Percentiles rank a stretch among this genome's conserved stretches.
Conservation (phyloP, 495 filamentous ascomycete genomes). For the Cryomyces minteri region DNA sequence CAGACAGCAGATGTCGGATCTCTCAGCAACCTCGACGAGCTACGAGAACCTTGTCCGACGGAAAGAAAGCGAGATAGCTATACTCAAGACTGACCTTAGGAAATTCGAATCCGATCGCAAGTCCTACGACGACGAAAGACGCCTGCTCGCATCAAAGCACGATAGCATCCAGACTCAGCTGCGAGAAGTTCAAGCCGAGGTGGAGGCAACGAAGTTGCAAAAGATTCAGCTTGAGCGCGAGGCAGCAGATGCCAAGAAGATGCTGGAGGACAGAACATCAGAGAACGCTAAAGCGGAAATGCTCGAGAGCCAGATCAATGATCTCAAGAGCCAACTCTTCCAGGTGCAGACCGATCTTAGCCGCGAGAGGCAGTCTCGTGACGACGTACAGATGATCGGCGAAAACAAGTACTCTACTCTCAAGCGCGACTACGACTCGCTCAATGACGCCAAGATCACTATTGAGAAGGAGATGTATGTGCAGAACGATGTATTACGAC, state of each 20-base stretch:
- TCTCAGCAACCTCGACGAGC: slow-evolving; percentile 79
- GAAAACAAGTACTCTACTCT: slow-evolving; percentile 73
- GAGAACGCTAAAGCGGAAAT: slow-evolving; percentile 82
- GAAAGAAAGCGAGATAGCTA: slow-evolving; percentile 82
- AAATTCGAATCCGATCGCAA: slow-evolving; percentile 61
- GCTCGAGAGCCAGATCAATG: slow-evolving; percentile 70
- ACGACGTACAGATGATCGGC: slow-evolving; percentile 81
- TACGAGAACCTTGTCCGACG: slow-evolving; percentile 85
- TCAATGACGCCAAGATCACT: slow-evolving; percentile 89
- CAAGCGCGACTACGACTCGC: slow-evolving; percentile 65
- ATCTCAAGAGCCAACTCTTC: slow-evolving; percentile 71
- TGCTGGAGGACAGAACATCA: slow-evolving; percentile 74
- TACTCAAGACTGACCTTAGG: slow-evolving; percentile 68
- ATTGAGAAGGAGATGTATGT: slow-evolving; percentile 98
- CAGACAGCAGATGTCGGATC: slow-evolving; percentile 65
- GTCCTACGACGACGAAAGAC: slow-evolving; percentile 56
- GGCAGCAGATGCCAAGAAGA: slow-evolving; percentile 66
- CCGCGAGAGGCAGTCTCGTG: slow-evolving; percentile 83
- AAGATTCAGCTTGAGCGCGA: slow-evolving; percentile 71
- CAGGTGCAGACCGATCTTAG: slow-evolving; percentile 76
- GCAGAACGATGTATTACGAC: slow-evolving; percentile 86
- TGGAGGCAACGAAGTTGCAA: slow-evolving; percentile 71
- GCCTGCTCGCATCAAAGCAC: slow-evolving; percentile 47
- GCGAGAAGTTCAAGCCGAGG: slow-evolving; percentile 70
- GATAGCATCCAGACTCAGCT: slow-evolving; percentile 63